Evolutionary conservation across 1,284 basidiomycete genomes (phyloP), one percentile per base, ranked within the genome.

Genomic region (Microbotryomycetes sp.): DNA sequence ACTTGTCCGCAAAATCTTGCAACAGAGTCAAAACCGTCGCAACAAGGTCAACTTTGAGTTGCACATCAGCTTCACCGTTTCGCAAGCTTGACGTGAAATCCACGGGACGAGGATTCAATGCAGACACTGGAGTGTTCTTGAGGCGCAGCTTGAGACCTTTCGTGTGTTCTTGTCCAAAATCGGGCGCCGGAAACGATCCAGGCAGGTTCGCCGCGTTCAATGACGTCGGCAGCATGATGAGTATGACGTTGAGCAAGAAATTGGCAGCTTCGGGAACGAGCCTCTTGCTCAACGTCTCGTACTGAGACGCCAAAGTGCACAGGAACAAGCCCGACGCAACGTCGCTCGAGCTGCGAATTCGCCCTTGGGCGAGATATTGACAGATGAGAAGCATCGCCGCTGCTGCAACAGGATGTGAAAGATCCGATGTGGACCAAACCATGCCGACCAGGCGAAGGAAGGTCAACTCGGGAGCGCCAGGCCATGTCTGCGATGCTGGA

Each of bases 381-480:
- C 88, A 90, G 78, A 97, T 89, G 52, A 98, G 82, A 24, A 97
- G 76, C 52, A 90, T 82, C 0, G 92, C 82, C 0, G 93, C 91
- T 0, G 90, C 88, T 24, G 89, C 80, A 52, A 98, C 91, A 0
- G 86, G 83, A 74, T 99, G 93, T 59, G 86, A 87, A 76, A 92
- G 83, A 77, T 98, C 96, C 73, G 90, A 94, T 0, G 93, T 93
- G 1, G 93, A 88, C 92, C 92, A 98, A 23, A 90, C 78, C 4
- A 82, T 76, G 3, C 90, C 91, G 55, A 89, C 82, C 41, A 92
- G 75, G 30, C 92, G 84, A 26, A 98, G 79, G 7, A 99, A 78
- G 0, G 83, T 80, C 35, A 98, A 79, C 74, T 98, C 96, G 3
- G 91, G 78, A 1, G 85, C 74, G 4, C 86, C 85, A 1, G 96